Conservation (phyloP, 352 stramenopile genomes). For the Pythium oligandrum region DNA sequence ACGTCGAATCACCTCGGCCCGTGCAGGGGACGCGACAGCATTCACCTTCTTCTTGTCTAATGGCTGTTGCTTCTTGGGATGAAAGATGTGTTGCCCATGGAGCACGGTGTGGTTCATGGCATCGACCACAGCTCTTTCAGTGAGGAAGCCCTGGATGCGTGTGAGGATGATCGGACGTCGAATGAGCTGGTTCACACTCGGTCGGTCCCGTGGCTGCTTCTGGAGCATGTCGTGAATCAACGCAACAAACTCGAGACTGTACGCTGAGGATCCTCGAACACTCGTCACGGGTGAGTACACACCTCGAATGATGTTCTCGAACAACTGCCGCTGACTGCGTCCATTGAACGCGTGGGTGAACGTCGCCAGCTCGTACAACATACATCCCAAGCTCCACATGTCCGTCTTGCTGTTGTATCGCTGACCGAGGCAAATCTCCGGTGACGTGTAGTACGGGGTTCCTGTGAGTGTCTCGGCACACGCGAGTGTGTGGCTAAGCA, state of each 20-base stretch:
- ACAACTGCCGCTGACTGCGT: conserved; percentile 68
- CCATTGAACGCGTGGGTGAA: conserved; percentile 89
- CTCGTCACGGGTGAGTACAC: conserved; percentile 15
- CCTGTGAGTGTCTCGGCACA: conserved; percentile 70
- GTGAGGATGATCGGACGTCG: conserved; percentile 47
- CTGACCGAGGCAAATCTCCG: conserved; percentile 91
- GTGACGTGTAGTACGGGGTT: conserved; percentile 91
- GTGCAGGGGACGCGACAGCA: not conserved
- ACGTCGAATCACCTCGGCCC: conserved; percentile 1
- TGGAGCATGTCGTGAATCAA: conserved; percentile 53
- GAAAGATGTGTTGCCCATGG: conserved; percentile 67
- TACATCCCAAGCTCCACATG: conserved; percentile 92
- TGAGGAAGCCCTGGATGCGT: conserved; percentile 64
- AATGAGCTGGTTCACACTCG: conserved; percentile 64
- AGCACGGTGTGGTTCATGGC: conserved; percentile 69
- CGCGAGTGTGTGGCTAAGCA: conserved; percentile 68
- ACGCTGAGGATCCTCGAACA: not conserved
- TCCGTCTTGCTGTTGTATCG: conserved; percentile 93
- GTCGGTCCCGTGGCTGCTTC: conserved; percentile 53
- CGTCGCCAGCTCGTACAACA: conserved; percentile 91
- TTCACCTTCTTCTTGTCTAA: not conserved
- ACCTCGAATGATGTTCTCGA: conserved; percentile 60
- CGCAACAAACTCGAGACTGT: conserved; percentile 23
- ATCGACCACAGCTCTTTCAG: conserved; percentile 37
- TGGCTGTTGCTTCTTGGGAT: not conserved